A percentile compares a stretch with the other conserved stretches of the same genome.
Evolutionary conservation across 495 filamentous ascomycete species (phyloP).

Genomic region (Aspergillus egyptiacus): DNA sequence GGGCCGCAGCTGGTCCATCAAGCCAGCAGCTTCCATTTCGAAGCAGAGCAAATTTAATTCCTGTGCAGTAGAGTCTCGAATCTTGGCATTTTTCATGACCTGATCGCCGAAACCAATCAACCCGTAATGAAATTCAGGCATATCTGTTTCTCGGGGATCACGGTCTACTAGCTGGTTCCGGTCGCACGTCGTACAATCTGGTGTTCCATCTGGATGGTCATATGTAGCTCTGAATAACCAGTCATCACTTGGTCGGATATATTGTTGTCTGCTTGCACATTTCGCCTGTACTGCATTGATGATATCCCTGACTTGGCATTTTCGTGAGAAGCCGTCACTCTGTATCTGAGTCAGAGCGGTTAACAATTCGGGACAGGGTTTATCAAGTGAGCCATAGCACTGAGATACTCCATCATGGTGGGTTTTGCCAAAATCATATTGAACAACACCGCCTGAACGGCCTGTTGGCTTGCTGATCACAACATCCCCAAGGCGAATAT

Average conservation of each 20-base stretch:
- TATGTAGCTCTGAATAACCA: neutral
- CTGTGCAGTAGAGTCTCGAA: conserved; percentile 14
- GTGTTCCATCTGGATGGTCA: conserved; percentile 10
- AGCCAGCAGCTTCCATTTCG: conserved; percentile 47
- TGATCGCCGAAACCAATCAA: conserved; percentile 16
- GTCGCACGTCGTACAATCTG: conserved; percentile 20
- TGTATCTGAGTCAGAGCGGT: conserved; percentile 5
- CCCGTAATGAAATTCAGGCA: conserved; percentile 14
- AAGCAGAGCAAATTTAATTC: conserved; percentile 32
- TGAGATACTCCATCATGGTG: neutral
- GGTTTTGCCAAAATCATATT: too few species aligned
- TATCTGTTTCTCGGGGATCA: neutral
- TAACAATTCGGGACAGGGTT: too few species aligned
- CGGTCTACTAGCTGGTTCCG: conserved; percentile 5
- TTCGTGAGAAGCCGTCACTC: conserved; percentile 8
- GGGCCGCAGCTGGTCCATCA: neutral
- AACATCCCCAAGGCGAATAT: conserved; percentile 34
- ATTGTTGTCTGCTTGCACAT: neutral
- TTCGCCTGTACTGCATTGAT: conserved; percentile 9
- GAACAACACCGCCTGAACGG: neutral
- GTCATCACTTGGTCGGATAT: neutral
- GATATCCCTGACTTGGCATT: conserved; percentile 15
- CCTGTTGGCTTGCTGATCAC: conserved; percentile 26
- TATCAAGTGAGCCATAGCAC: too few species aligned
- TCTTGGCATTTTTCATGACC: conserved; percentile 14